phyloP scores from a whole-genome alignment of 768 basidiomycete genomes.

The Collybiopsis luxurians region DNA sequence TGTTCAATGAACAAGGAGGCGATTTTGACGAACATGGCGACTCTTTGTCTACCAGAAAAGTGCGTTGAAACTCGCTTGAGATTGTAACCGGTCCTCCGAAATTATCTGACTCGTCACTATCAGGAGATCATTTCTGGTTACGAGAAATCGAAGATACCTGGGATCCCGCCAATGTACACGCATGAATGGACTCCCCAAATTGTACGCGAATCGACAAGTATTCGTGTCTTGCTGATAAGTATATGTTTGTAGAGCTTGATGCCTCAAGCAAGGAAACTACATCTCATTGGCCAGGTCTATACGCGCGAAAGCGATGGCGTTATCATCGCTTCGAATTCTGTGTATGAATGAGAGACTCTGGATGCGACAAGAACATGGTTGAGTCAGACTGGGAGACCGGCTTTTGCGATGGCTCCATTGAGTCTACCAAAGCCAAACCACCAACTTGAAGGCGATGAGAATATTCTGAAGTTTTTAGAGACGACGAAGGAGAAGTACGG shows the following conservation, averaged over 20 bases:
- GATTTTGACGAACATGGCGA: too few species aligned
- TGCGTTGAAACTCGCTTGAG: too few species aligned
- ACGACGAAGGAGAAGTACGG: neutral
- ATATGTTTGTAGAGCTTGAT: neutral
- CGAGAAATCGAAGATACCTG: too few species aligned
- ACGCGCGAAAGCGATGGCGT: neutral
- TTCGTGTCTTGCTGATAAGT: neutral
- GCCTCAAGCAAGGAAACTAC: neutral
- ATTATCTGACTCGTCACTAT: neutral
- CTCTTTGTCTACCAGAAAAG: too few species aligned
- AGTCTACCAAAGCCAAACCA: neutral
- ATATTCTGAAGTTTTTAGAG: neutral
- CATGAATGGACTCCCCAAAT: slow-evolving; percentile 4
- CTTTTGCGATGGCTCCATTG: neutral
- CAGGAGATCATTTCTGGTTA: too few species aligned
- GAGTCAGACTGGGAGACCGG: neutral
- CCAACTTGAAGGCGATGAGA: neutral
- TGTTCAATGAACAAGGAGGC: too few species aligned
- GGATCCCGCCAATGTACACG: neutral
- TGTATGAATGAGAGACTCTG: neutral
- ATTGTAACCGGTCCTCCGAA: neutral
- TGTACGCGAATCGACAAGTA: neutral
- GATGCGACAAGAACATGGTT: neutral
- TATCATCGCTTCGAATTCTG: neutral
- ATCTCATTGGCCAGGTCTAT: neutral